Conservation (phyloP, 2,329 filamentous ascomycete species). For the Camptophora hylomeconis region DNA sequence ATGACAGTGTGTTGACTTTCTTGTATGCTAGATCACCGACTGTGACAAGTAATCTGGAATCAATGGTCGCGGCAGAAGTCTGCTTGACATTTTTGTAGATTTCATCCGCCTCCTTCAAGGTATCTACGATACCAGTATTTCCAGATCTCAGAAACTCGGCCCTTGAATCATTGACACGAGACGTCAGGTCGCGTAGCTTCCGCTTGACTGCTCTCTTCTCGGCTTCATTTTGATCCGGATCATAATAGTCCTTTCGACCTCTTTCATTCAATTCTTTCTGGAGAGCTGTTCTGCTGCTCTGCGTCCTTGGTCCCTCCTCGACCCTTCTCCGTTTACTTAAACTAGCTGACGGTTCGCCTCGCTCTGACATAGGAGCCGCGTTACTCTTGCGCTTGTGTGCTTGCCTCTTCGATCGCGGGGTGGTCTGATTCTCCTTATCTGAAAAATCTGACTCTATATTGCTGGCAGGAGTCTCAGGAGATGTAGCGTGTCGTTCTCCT, state of each 20-base stretch:
- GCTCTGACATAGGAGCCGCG: constrained; percentile 7
- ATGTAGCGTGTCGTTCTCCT: constrained; percentile 5
- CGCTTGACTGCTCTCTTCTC: constrained; percentile 60
- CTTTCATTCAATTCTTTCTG: constrained; percentile 20
- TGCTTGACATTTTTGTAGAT: constrained; percentile 62
- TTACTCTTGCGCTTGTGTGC: constrained; percentile 35
- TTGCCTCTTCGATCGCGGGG: constrained; percentile 24
- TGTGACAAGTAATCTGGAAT: constrained; percentile 72
- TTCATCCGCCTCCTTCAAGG: constrained; percentile 53
- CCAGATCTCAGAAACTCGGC: constrained; percentile 57
- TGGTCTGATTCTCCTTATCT: constrained; percentile 36
- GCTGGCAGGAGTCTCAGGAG: constrained; percentile 10
- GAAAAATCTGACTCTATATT: constrained; percentile 28
- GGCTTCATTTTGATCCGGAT: constrained; percentile 69
- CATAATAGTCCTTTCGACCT: constrained; percentile 46
- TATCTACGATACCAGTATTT: constrained; percentile 51
- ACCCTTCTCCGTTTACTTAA: constrained; percentile 34
- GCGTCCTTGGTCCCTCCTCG: constrained; percentile 19
- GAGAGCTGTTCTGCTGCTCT: constrained; percentile 21
- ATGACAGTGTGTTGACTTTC: constrained; percentile 59
- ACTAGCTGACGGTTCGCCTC: constrained; percentile 16
- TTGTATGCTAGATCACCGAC: constrained; percentile 70
- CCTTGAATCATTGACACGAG: constrained; percentile 46
- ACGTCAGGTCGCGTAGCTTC: constrained; percentile 53
- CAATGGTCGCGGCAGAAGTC: constrained; percentile 79